Evolutionary conservation across 2,329 filamentous ascomycete genomes (phyloP), one percentile per base, ranked within the genome.

Genomic region (Fusarium beomiforme): DNA sequence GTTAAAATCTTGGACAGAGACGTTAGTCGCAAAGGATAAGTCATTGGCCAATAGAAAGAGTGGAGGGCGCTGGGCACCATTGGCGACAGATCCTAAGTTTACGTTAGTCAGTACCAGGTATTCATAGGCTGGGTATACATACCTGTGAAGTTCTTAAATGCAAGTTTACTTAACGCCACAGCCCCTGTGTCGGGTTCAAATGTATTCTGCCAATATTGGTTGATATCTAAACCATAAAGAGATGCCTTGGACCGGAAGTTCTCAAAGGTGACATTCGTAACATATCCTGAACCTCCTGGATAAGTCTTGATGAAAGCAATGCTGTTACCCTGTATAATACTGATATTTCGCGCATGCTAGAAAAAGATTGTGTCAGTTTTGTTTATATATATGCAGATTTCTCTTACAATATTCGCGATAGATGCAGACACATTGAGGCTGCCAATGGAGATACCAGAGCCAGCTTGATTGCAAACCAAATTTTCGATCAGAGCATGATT

Each of bases 261-360:
- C 37, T 55, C 51, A 10, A 55, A 55, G 3, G 51, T 55, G 6
- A 55, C 43, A 19, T 55, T 55, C 1, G 37, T 55, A 8, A 55
- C 37, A 2, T 55, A 7, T 1, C 51, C 51, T 23, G 51, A 55
- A 2, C 51, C 51, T 19, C 51, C 51, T 16, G 37, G 51, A 10
- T 55, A 55, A n/a, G 51, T 55, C 51, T 55, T 55, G 24, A 55
- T 55, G 16, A 55, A 55, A 16, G 51, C 51, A 31, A 55, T 55
- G 1, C 43, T 55, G 13, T 55, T 43, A n/a, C 51, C 51, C 4
- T 55, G 51, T n/a, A 55, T 55, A 4, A 55, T 55, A 3, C 31
- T 55, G 37, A 55, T 55, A n/a, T 43, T 55, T 0, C 51, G 51
- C 3, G 51, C 51, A 43, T 55, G 51, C 51, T 55, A 24, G 2